Evolutionary conservation across 139 green algal species (phyloP).

Genomic region (Picochlorum sp.): DNA sequence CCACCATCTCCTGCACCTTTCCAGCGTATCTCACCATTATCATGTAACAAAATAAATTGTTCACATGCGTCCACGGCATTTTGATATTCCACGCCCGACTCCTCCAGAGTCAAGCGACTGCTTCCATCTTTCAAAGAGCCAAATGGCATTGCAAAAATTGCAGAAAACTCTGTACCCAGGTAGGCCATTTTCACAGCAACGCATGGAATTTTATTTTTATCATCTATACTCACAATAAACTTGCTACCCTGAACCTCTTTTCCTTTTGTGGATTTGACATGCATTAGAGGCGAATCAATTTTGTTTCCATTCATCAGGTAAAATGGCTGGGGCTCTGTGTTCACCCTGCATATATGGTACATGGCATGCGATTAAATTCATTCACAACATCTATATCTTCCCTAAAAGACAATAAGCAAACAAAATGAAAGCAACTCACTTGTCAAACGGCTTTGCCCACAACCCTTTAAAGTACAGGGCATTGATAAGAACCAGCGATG

Average conservation of each 20-base stretch:
- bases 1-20: neutral
- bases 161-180: constrained; percentile 7
- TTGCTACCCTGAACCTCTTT: neutral
- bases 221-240: neutral
- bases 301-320: neutral
- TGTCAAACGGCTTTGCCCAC: constrained; percentile 17
- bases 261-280: constrained; percentile 1
- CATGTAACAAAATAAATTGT: neutral
- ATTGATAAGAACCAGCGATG: constrained; percentile 15
- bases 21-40: neutral
- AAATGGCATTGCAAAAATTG: constrained; percentile 11
- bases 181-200: constrained; percentile 12
- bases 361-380: neutral
- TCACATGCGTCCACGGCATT: constrained; percentile 4
- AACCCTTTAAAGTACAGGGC: constrained; percentile 28
- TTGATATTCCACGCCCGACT: neutral
- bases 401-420: neutral
- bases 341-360: no score
- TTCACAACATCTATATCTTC: neutral
- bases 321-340: constrained; percentile 9
- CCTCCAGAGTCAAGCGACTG: neutral
- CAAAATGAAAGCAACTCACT: constrained; percentile 9
- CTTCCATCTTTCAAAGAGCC: neutral
- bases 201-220: neutral
- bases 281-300: constrained; percentile 8